A percentile compares a stretch with the other conserved stretches of the same genome.
Evolutionary conservation across 306 rosid genomes (phyloP).

Genomic region (Casuarina cunninghamiana): DNA sequence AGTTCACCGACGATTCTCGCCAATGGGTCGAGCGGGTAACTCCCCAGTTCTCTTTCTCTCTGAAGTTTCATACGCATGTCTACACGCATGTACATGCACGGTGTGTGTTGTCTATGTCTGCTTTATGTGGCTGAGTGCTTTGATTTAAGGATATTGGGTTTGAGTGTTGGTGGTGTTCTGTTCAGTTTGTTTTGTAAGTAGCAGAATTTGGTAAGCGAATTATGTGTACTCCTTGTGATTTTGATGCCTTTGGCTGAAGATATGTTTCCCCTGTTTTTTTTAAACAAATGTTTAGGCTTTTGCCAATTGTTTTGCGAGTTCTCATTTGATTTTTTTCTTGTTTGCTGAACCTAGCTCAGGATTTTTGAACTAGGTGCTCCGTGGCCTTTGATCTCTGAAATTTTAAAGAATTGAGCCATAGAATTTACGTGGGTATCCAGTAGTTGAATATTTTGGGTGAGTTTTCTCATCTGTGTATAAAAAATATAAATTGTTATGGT

Average conservation of each 20-base stretch:
- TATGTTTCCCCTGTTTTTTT: not conserved
- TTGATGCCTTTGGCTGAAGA: not conserved
- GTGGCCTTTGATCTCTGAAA: not conserved
- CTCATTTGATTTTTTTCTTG: not conserved
- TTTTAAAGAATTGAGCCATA: not conserved
- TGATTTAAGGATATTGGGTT: not conserved
- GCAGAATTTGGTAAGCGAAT: not conserved
- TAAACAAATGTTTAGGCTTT: not conserved
- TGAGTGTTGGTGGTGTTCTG: not conserved
- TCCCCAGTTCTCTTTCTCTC: not conserved
- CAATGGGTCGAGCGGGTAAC: constrained; percentile 73
- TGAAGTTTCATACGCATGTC: not conserved
- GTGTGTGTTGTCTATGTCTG: not conserved
- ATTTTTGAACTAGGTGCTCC: not conserved
- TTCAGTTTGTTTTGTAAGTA: not conserved
- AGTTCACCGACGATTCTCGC: constrained; percentile 60
- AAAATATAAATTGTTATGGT: not conserved
- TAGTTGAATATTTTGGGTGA: not conserved
- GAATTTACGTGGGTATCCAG: not conserved
- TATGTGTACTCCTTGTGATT: no score
- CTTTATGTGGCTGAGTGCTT: not conserved
- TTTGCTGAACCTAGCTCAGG: not conserved
- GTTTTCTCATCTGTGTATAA: not conserved
- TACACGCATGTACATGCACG: not conserved
- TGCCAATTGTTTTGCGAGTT: not conserved